Base-by-base conservation (phyloP, 78 protist species). In the Dictyostelium intermedium region DNA sequence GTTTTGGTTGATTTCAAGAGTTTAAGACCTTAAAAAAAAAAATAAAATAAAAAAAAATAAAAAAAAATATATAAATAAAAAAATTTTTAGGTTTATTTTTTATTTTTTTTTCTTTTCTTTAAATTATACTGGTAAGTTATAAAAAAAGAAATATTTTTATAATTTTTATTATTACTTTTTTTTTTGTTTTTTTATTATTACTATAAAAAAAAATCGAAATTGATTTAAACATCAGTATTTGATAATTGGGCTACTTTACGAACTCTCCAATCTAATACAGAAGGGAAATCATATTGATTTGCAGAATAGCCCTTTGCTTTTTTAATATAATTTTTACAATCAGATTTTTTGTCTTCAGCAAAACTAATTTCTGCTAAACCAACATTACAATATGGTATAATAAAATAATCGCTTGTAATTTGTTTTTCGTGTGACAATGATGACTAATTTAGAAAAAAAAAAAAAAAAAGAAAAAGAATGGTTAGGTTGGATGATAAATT, bases 211-310 rank as follows among this genome's bases (percentile, higher is more conserved):
- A 56, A 56, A 56, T 56, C 9, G 27, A 20, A 20, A 20, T 56
- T 56, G 66, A 56, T 27, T 61, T 66, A 66, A 27, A 66, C 74
- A 27, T 66, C 74, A 27, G 74, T 66, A 30, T 66, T 66, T 66
- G 74, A 66, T 66, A 66, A 66, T 89, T 89, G 94, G 13, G 83
- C 37, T 35, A 34, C 56, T 50, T 89, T 89, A 66, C 94, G 43
- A n/a, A 84, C 47, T 80, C 94, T 61, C 94, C 94, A 89, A 69
- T 89, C 87, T 23, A 89, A 69, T 18, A 89, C 83, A 13, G 94
- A 89, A 50, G 94, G 94, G 87, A 89, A 89, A 70, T 89, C 94
- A 70, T 89, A 89, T 20, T 69, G 43, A 53, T 56, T 80, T 37
- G 79, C 45, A 34, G 74, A 47, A 81, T 89, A 89, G 14, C 63